These are phyloP conservation scores for Vitis rotundifolia DNA, from an alignment of 164 flowering plant genomes.

Conservation along the genomic window DNA sequence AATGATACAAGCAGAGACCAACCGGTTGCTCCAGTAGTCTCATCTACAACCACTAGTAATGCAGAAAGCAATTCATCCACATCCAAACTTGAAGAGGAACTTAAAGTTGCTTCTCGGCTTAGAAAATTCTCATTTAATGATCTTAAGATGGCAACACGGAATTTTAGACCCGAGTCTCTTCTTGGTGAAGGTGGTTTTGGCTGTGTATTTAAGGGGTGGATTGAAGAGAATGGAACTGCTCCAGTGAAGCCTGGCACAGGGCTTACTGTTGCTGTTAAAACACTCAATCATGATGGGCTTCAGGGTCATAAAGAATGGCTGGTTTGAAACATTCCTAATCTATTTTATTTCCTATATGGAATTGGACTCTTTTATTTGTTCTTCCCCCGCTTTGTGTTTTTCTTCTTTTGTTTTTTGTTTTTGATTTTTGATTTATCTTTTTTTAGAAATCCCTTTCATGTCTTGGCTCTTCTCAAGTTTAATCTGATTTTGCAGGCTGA, in stretches of 20 bases:
- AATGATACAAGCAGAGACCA: slow-evolving; percentile 70
- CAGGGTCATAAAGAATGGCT: slow-evolving; percentile 99
- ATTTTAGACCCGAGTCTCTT: slow-evolving; percentile 90
- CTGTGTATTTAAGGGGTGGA: slow-evolving; percentile 97
- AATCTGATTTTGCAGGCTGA: slow-evolving; percentile 64
- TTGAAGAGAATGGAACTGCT: slow-evolving; percentile 96
- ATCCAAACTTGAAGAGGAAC: slow-evolving; percentile 75
- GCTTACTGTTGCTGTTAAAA: slow-evolving; percentile 94
- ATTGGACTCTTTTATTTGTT: no score
- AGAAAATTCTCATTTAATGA: slow-evolving; percentile 82
- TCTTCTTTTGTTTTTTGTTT: not conserved
- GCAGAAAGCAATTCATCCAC: slow-evolving; percentile 75
- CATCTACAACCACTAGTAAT: slow-evolving; percentile 79
- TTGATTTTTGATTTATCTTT: not conserved
- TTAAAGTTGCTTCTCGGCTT: slow-evolving; percentile 77
- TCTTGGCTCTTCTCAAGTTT: not conserved
- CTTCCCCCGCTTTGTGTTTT: not conserved
- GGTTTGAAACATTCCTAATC: slow-evolving; percentile 39
- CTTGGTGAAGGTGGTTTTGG: slow-evolving; percentile 98
- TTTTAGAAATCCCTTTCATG: not conserved
- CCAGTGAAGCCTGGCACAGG: slow-evolving; percentile 96
- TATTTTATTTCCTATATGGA: not conserved
- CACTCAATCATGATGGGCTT: slow-evolving; percentile 94
- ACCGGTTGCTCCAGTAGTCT: slow-evolving; percentile 46
- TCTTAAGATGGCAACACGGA: slow-evolving; percentile 83